A percentile compares a stretch with the other conserved stretches of the same genome.
These are phyloP conservation scores for Cyclocybe cylindracea DNA, from an alignment of 768 basidiomycete genomes.

Conservation along the genomic window DNA sequence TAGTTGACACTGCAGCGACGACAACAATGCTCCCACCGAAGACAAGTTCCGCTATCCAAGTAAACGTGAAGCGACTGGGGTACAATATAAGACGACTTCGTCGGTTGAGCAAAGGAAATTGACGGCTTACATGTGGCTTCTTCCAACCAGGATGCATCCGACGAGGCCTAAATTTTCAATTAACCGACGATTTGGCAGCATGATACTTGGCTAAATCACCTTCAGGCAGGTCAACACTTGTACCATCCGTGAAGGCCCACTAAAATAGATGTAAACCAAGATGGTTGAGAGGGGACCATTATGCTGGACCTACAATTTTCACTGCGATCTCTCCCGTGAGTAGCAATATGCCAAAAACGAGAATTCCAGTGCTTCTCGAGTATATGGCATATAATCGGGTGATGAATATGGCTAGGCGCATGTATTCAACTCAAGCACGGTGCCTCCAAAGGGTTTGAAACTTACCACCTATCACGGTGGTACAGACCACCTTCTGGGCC, in stretches of 20 bases:
- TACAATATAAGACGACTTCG: background rate
- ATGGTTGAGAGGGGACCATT: background rate
- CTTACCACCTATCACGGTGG: slow-evolving; percentile 32
- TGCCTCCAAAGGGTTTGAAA: background rate
- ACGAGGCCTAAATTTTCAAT: slow-evolving; percentile 23
- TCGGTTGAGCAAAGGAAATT: background rate
- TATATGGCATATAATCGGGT: slow-evolving; percentile 32
- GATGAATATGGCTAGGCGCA: slow-evolving; percentile 27
- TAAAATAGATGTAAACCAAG: slow-evolving; percentile 6
- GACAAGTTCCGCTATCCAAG: slow-evolving; percentile 37
- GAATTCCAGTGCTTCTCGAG: slow-evolving; percentile 16
- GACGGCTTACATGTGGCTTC: slow-evolving; percentile 22
- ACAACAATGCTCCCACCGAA: slow-evolving; percentile 25
- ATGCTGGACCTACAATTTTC: slow-evolving; percentile 30
- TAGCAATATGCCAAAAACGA: slow-evolving; percentile 17
- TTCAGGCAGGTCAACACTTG: slow-evolving; percentile 27
- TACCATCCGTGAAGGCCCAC: slow-evolving; percentile 40
- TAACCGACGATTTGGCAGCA: background rate
- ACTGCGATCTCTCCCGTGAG: slow-evolving; percentile 27
- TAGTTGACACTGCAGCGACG: background rate
- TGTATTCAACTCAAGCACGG: background rate
- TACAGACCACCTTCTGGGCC: slow-evolving; percentile 32
- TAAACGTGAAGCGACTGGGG: slow-evolving; percentile 33
- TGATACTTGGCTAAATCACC: slow-evolving; percentile 16
- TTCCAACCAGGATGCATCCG: slow-evolving; percentile 38